A percentile compares a stretch with the other conserved stretches of the same genome.
Evolutionary conservation across 768 basidiomycete species (phyloP).

Genomic region (Daedalea quercina): DNA sequence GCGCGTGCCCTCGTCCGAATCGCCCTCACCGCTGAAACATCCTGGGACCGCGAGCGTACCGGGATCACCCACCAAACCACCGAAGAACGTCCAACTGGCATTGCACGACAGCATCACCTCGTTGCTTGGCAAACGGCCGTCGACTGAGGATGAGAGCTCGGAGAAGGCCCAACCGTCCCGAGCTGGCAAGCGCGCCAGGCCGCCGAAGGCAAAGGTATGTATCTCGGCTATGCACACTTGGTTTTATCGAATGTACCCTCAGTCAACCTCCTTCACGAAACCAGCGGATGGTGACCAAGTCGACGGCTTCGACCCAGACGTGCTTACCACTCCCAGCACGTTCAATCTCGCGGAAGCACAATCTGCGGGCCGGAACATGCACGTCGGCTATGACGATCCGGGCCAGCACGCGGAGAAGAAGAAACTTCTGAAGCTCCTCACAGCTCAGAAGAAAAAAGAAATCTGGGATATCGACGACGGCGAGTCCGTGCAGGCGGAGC

Average conservation of each 20-base stretch:
- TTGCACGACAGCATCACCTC: conserved; percentile 65
- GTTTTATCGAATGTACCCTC: neutral
- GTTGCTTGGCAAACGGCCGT: conserved; percentile 61
- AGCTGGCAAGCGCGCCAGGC: conserved; percentile 31
- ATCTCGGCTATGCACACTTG: neutral
- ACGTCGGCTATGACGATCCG: conserved; percentile 65
- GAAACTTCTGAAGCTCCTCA: conserved; percentile 50
- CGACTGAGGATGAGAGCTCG: conserved; percentile 21
- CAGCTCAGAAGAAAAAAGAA: conserved; percentile 16
- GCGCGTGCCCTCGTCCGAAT: conserved; percentile 53
- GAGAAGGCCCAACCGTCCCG: conserved; percentile 11
- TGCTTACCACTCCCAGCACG: neutral
- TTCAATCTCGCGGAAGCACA: neutral
- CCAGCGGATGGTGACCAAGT: neutral
- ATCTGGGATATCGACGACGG: conserved; percentile 8
- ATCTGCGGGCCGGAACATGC: conserved; percentile 31
- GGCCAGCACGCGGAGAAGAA: conserved; percentile 52
- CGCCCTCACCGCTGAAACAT: conserved; percentile 33
- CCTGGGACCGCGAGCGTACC: conserved; percentile 14
- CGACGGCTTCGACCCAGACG: neutral
- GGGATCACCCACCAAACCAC: conserved; percentile 12
- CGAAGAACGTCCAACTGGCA: conserved; percentile 40
- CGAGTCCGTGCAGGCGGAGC: neutral
- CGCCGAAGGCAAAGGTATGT: conserved; percentile 31
- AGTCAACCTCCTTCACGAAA: neutral